Evolutionary conservation across 257 asterid genomes (phyloP), one percentile per base, ranked within the genome.

Genomic region (Marsdenia floribunda): DNA sequence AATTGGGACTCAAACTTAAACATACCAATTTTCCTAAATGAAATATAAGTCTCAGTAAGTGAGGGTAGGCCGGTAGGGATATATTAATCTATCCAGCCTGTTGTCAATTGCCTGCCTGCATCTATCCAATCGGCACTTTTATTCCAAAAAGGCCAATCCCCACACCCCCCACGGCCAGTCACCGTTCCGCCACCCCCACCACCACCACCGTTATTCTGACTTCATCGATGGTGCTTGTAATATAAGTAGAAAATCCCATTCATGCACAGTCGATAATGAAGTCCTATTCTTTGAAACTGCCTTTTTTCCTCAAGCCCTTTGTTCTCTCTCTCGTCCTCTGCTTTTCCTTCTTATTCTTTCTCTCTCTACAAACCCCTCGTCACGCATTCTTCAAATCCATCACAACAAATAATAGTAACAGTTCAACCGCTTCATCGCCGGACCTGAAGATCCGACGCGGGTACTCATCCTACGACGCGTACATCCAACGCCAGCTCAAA

Each of bases 391-490:
- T 53, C 10, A 75, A 37, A 61, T 18, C 77, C 77, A 3, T 72
- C 74, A 37, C 44, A 29, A 54, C 50, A 38, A 54, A 33, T 66
- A 50, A 71, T 26, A 50, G 53, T 26, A 65, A 35, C 42, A 46
- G 5, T 8, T 13, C 58, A 1, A 6, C 40, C n/a, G 5, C 21
- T 21, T 26, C 65, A 54, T 52, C 70, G 3, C 35, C 89, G 29
- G 98, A 80, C 65, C 89, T 93, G 50, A 84, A 81, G 85, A 91
- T 93, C 82, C 91, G 98, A n/a, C 89, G 94, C 78, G 97, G 97
- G 0, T 93, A 90, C 84, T 2, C 85, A 57, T 78, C 97, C 81
- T 93, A 93, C 86, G 96, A 93, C 5, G 55, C 82, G n/a, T 93
- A 92, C 84, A 87, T 94, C 78, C 80, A 92, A 26, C 89, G 85